phyloP scores from a whole-genome alignment of 352 stramenopile genomes.

The Lagenidium sp. region DNA sequence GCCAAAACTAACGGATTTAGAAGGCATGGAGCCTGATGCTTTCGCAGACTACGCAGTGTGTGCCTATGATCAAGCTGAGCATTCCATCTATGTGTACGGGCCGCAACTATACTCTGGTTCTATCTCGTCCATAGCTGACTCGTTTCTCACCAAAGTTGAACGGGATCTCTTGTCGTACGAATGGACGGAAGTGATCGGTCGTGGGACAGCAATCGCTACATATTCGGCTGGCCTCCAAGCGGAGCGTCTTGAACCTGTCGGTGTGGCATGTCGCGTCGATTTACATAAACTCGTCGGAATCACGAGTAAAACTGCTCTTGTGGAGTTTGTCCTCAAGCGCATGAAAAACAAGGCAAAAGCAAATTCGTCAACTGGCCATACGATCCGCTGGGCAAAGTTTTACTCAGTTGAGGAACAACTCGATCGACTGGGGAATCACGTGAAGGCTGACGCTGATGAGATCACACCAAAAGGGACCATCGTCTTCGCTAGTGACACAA shows the following conservation, averaged over 20 bases:
- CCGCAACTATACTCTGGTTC: not conserved
- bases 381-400: not conserved
- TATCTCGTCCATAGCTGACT: not conserved
- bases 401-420: not conserved
- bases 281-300: not conserved
- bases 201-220: not conserved
- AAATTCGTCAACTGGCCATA: too few relatives aligned
- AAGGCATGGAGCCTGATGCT: not conserved
- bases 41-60: conserved; percentile 2
- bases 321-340: not conserved
- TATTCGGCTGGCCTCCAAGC: not conserved
- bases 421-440: not conserved
- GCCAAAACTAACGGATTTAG: not conserved
- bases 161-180: not conserved
- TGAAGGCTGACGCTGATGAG: not conserved
- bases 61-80: not conserved
- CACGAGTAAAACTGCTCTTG: not conserved
- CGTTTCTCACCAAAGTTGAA: not conserved
- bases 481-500: not conserved
- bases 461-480: not conserved
- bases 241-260: not conserved
- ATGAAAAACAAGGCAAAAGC: too few relatives aligned
- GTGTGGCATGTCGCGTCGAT: not conserved
- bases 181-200: conserved; percentile 1
- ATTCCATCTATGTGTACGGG: not conserved